Evolutionary conservation across 176 grass and related monocot species (phyloP).

Genomic region (Oryza longistaminata): DNA sequence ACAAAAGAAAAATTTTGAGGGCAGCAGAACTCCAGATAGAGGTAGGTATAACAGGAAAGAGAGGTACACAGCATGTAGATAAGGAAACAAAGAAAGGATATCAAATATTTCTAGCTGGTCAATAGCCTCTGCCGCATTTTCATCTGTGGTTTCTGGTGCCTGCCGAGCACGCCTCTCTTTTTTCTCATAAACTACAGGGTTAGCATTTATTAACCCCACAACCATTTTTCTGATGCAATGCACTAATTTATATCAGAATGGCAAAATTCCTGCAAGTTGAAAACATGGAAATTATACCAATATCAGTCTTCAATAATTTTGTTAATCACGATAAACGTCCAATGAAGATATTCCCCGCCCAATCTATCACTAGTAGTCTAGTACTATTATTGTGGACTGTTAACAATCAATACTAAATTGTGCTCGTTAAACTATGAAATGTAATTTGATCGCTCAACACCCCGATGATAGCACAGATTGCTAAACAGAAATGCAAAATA

Average conservation of each 20-base stretch:
- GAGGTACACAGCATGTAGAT: conserved; percentile 3
- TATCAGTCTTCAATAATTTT: background rate
- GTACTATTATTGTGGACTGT: background rate
- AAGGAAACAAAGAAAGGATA: conserved; percentile 53
- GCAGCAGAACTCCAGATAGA: conserved; percentile 1
- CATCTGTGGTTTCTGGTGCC: conserved; percentile 50
- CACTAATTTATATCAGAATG: background rate
- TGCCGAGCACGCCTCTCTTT: conserved; percentile 56
- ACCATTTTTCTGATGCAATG: conserved; percentile 46
- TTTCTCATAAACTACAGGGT: conserved; percentile 75
- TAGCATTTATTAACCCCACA: conserved; percentile 86
- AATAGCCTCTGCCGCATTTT: conserved; percentile 67
- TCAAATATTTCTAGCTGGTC: conserved; percentile 96
- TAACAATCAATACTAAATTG: background rate
- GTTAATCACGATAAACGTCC: background rate
- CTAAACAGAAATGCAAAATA: background rate
- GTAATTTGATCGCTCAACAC: background rate
- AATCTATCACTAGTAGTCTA: background rate
- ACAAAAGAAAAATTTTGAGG: conserved; percentile 1
- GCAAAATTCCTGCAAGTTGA: conserved; percentile 25
- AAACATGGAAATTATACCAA: conserved; percentile 11
- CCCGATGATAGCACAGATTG: background rate
- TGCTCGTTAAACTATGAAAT: background rate
- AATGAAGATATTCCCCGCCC: background rate
- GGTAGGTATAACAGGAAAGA: background rate